Evolutionary conservation across 2,329 filamentous ascomycete species (phyloP), one percentile per base, ranked within the genome.

Genomic region (Ophiostoma sp.): DNA sequence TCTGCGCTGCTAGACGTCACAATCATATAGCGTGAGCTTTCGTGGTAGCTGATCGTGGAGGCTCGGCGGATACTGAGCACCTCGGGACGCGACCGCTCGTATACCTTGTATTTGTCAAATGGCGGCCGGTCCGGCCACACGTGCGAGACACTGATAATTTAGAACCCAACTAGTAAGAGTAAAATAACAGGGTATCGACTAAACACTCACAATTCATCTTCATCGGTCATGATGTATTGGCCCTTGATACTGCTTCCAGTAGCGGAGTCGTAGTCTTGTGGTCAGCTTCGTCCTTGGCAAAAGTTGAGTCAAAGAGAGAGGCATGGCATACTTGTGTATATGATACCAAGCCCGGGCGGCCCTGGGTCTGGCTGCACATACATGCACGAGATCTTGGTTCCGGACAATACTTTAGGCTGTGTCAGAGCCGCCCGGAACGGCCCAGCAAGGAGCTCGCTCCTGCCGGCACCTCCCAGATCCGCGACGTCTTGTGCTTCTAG

Each of bases 21-120:
- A 5, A 84, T 74, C 4, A 84, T 73, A 52, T 74, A 78, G 68
- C 79, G 75, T 1, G 79, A 79, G 5, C 78, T 75, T 4, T 75
- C 72, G 67, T 83, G 80, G 67, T 82, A 84, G 68, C 79, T 78
- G 71, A 86, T 80, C 5, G 81, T 81, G 8, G 81, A 81, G 66
- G 82, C 77, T 58, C 80, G 75, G 6, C 75, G 75, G 14, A 66
- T 62, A 16, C 27, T 3, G 3, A 70, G 9, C 4, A 14, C 5
- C 41, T 69, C 71, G 5, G 55, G 40, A 2, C 66, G 65, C 38
- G 66, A 66, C 5, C 66, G 67, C 41, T 44, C 44, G 44, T 58
- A 63, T 1, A 4, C 42, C 16, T 12, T 12, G 11, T 67, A 67
- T 18, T n/a, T 40, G 7, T n/a, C 41, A 12, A 45, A 44, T 1